These are phyloP conservation scores for Didymellaceae sp. DNA, from an alignment of 2,329 filamentous ascomycete species.

Conservation along the genomic window DNA sequence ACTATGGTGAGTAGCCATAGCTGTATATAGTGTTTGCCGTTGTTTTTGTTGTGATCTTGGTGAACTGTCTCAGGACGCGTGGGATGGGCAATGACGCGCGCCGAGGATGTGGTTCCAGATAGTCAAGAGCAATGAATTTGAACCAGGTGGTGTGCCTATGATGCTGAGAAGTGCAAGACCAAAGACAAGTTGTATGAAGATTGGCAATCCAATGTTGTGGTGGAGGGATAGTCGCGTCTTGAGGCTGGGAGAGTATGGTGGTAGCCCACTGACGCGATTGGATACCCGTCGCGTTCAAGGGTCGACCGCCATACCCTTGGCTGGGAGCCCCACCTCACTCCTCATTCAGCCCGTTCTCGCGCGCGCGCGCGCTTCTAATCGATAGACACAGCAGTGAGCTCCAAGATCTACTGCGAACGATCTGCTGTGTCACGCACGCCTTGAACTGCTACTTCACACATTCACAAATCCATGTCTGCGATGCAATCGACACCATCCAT, in stretches of 20 bases:
- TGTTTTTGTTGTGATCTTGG: constrained; percentile 30
- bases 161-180: not conserved
- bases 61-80: constrained; percentile 19
- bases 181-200: constrained; percentile 1
- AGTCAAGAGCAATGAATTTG: not conserved
- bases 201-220: constrained; percentile 8
- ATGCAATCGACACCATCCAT: no score
- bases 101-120: not conserved
- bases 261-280: constrained; percentile 12
- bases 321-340: constrained; percentile 6
- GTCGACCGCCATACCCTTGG: no score
- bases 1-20: constrained; percentile 35
- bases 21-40: constrained; percentile 9
- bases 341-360: constrained; percentile 9
- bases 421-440: not conserved
- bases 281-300: constrained; percentile 14
- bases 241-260: constrained; percentile 20
- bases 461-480: no score
- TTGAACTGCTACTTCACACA: not conserved
- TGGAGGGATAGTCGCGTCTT: constrained; percentile 19
- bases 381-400: not conserved
- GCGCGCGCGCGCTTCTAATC: constrained; percentile 10
- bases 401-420: not conserved
- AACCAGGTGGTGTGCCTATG: not conserved
- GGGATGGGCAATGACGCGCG: constrained; percentile 17